Percentiles rank a stretch among this genome's conserved stretches.
phyloP scores from a whole-genome alignment of 768 basidiomycete species.

The Pisolithus tinctorius region DNA sequence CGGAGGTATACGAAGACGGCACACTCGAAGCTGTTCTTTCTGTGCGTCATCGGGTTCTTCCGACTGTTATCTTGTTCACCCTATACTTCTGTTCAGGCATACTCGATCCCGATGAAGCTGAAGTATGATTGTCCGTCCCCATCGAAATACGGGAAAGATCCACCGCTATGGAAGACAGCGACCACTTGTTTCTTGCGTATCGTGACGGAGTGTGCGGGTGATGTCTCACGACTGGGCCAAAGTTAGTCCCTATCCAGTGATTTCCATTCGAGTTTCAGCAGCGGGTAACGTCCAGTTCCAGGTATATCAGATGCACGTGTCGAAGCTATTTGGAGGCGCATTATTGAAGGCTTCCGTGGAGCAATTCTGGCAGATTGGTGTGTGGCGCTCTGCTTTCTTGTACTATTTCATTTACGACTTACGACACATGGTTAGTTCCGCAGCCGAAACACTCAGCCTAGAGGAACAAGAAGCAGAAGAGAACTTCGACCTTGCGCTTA shows the following conservation, averaged over 20 bases:
- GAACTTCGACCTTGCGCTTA: conserved; percentile 77
- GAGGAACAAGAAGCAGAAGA: conserved; percentile 73
- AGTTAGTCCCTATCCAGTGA: conserved; percentile 31
- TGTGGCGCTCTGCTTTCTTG: conserved; percentile 16
- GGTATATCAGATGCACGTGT: conserved; percentile 57
- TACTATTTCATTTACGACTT: neutral
- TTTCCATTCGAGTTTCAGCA: neutral
- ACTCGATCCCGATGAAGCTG: conserved; percentile 85
- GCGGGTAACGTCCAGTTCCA: conserved; percentile 13
- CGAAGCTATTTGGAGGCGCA: conserved; percentile 81
- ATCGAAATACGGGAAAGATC: conserved; percentile 81
- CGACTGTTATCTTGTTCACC: neutral
- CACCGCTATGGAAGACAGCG: conserved; percentile 94
- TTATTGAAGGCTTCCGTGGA: conserved; percentile 75
- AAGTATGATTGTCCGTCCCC: conserved; percentile 93
- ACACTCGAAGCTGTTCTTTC: conserved; percentile 80
- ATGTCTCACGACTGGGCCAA: conserved; percentile 43
- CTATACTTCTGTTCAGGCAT: conserved; percentile 45
- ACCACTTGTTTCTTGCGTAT: conserved; percentile 69
- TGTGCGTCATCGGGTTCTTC: conserved; percentile 35
- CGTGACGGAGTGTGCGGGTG: conserved; percentile 57
- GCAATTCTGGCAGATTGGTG: conserved; percentile 84
- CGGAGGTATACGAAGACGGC: conserved; percentile 68
- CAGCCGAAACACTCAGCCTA: conserved; percentile 48
- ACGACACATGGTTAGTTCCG: conserved; percentile 36